These are phyloP conservation scores for Linderniella brevidens DNA, from an alignment of 257 asterid genomes.

Conservation along the genomic window DNA sequence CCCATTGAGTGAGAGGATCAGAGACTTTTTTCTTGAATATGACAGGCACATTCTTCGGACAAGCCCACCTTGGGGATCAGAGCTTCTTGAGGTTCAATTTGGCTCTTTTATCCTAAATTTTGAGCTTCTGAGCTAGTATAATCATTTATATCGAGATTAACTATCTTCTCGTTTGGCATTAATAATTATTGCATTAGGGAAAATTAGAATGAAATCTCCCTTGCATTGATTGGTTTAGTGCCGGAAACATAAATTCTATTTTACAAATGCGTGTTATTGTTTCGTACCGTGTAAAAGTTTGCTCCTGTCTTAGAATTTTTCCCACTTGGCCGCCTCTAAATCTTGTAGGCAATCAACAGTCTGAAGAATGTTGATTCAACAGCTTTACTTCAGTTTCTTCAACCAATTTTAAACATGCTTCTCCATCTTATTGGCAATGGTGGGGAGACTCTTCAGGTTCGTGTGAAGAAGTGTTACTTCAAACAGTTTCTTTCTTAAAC, in stretches of 20 bases:
- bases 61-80: constrained; percentile 99
- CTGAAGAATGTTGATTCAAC: constrained; percentile 97
- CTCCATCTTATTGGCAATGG: constrained; percentile 99
- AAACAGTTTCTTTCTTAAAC: too few species aligned
- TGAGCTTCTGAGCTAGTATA: not conserved
- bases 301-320: too few species aligned
- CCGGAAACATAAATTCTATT: too few species aligned
- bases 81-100: constrained; percentile 84
- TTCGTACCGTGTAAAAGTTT: too few species aligned
- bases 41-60: constrained; percentile 96
- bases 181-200: too few species aligned
- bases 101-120: constrained; percentile 4
- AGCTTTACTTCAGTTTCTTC: constrained; percentile 97
- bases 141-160: too few species aligned
- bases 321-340: too few species aligned
- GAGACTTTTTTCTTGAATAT: constrained; percentile 96
- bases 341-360: constrained; percentile 90
- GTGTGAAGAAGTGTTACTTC: constrained; percentile 3
- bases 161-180: too few species aligned
- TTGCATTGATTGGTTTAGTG: too few species aligned
- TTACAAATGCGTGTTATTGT: too few species aligned
- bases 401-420: constrained; percentile 95
- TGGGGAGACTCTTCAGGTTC: constrained; percentile 97
- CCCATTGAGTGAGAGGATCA: constrained; percentile 89
- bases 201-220: too few species aligned